These are phyloP conservation scores for Xylaria hypoxylon DNA, from an alignment of 2,329 filamentous ascomycete species.

Conservation along the genomic window DNA sequence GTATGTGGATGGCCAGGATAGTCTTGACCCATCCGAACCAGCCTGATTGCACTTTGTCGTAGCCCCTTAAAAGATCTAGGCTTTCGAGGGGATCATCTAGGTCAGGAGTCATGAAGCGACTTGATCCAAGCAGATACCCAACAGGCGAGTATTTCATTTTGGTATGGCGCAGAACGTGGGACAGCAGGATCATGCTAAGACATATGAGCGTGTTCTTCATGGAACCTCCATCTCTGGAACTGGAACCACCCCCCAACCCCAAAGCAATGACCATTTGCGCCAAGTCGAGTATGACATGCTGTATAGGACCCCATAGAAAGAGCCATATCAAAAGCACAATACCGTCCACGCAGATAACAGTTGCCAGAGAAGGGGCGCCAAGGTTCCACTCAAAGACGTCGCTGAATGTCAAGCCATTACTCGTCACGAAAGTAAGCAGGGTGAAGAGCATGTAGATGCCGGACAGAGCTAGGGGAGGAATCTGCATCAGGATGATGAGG, in stretches of 20 bases:
- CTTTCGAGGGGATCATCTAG: slow-evolving; percentile 62
- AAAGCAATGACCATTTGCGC: slow-evolving; percentile 94
- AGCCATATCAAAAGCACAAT: slow-evolving; percentile 88
- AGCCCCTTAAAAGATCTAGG: slow-evolving; percentile 55
- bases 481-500: slow-evolving; percentile 92
- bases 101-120: slow-evolving; percentile 59
- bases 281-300: slow-evolving; percentile 88
- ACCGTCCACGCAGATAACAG: slow-evolving; percentile 84
- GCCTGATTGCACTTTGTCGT: slow-evolving; percentile 64
- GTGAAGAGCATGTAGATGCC: slow-evolving; percentile 93
- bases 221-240: slow-evolving; percentile 74
- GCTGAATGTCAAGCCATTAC: slow-evolving; percentile 83
- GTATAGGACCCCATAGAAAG: slow-evolving; percentile 86
- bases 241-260: slow-evolving; percentile 85
- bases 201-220: slow-evolving; percentile 76
- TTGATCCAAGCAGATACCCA: slow-evolving; percentile 60
- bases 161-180: slow-evolving; percentile 64
- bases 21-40: slow-evolving; percentile 76
- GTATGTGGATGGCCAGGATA: slow-evolving; percentile 78
- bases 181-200: slow-evolving; percentile 72
- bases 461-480: slow-evolving; percentile 88
- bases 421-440: slow-evolving; percentile 89
- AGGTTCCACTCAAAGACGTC: slow-evolving; percentile 91
- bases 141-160: slow-evolving; percentile 61
- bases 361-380: slow-evolving; percentile 86